Conservation (phyloP, 371 early-diverging fungal genomes). For the Syncephalastrum monosporum region DNA sequence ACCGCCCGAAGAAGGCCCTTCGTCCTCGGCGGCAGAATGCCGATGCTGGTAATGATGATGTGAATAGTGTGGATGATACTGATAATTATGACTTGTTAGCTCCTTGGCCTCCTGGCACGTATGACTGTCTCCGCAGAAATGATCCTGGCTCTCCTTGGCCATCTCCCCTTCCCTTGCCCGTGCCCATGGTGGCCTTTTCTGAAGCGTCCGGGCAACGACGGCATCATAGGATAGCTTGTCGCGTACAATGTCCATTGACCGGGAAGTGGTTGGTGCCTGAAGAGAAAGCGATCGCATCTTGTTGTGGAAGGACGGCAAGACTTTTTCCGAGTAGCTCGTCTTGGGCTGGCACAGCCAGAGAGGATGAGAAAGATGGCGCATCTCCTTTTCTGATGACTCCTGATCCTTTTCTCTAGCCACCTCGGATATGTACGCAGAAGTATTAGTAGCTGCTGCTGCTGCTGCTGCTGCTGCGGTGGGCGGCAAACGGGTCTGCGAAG, state of each 20-base stretch:
- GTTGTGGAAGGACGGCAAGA: background rate
- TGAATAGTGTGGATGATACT: background rate
- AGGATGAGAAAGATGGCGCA: slow-evolving; percentile 2
- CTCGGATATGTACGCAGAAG: too few relatives aligned
- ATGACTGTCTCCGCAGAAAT: slow-evolving; percentile 21
- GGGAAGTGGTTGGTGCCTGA: too few relatives aligned
- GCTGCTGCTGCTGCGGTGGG: slow-evolving; percentile 1
- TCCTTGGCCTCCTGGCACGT: background rate
- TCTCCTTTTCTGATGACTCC: too few relatives aligned
- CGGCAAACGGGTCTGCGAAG: slow-evolving; percentile 6
- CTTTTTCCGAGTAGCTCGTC: background rate
- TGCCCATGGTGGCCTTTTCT: slow-evolving; percentile 22
- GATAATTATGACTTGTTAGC: background rate
- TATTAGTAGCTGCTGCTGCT: background rate
- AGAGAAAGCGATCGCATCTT: slow-evolving; percentile 8
- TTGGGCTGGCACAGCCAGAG: background rate
- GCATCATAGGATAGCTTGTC: slow-evolving; percentile 39
- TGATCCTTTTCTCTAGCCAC: slow-evolving; percentile 1
- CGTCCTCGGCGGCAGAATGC: too few relatives aligned
- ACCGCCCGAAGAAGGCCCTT: too few relatives aligned
- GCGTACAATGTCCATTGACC: slow-evolving; percentile 19
- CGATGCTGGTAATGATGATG: background rate
- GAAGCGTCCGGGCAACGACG: slow-evolving; percentile 26
- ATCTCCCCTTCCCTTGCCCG: slow-evolving; percentile 5
- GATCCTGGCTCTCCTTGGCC: too few relatives aligned